Evolutionary conservation across 176 grass and related monocot species (phyloP).

Genomic region (Dendrocalamus sinicus): DNA sequence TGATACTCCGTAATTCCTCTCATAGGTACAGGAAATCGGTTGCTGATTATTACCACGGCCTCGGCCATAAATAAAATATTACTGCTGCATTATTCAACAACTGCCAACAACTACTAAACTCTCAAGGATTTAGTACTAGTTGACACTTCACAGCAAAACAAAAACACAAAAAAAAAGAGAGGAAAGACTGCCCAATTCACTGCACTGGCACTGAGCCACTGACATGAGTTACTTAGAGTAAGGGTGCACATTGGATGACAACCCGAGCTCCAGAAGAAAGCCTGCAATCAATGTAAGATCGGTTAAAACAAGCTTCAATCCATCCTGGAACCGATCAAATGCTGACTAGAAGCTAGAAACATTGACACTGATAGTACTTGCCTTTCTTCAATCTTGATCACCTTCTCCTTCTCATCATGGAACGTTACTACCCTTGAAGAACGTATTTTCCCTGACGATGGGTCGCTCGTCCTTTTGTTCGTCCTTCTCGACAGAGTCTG

Average conservation of each 20-base stretch:
- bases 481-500: conserved; percentile 46
- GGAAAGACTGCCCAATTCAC: conserved; percentile 31
- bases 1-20: neutral
- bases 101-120: neutral
- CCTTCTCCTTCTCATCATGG: conserved; percentile 58
- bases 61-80: neutral
- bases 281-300: conserved; percentile 34
- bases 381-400: conserved; percentile 75
- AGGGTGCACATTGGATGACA: conserved; percentile 64
- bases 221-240: conserved; percentile 37
- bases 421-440: conserved; percentile 62
- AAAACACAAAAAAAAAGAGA: neutral
- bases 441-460: conserved; percentile 43
- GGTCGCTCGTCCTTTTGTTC: conserved; percentile 48
- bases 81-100: neutral
- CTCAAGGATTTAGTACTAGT: neutral
- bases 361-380: conserved; percentile 33
- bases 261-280: conserved; percentile 82
- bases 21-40: neutral
- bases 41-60: conserved; percentile 6
- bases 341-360: neutral
- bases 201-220: conserved; percentile 12
- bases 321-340: neutral
- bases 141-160: neutral
- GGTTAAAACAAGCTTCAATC: conserved; percentile 40